Conservation (phyloP, 2,329 filamentous ascomycete species). For the Achaetomium macrosporum region DNA sequence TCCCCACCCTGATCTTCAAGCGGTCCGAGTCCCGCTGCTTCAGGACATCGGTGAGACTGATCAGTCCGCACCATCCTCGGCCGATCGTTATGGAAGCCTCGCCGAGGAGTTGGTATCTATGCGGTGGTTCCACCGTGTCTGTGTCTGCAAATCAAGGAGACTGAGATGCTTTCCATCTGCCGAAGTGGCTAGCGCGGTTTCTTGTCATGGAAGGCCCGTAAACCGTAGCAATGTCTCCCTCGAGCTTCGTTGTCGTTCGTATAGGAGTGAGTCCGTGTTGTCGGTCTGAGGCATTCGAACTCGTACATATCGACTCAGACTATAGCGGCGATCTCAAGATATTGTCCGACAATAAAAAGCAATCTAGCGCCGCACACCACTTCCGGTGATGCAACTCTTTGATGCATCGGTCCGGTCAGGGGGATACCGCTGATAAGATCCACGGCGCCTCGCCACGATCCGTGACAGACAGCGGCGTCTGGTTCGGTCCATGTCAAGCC, state of each 20-base stretch:
- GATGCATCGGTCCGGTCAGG: constrained; percentile 7
- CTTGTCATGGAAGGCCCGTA: not conserved
- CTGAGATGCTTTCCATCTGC: not conserved
- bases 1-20: not conserved
- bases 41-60: not conserved
- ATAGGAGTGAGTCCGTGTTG: not conserved
- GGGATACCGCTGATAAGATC: constrained; percentile 9
- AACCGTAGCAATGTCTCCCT: not conserved
- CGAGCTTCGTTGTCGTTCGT: not conserved
- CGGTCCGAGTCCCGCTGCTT: not conserved
- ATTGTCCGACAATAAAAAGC: constrained; percentile 21
- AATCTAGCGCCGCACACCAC: constrained; percentile 22
- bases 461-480: not conserved
- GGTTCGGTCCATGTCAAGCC: constrained; percentile 1
- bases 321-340: constrained; percentile 14
- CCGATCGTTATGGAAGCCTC: no score
- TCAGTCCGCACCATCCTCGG: no score
- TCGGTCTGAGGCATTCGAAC: not conserved
- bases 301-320: not conserved
- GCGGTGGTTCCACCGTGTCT: not conserved
- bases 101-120: no score
- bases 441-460: not conserved
- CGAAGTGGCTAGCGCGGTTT: not conserved
- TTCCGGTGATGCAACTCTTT: constrained; percentile 19
- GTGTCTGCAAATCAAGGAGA: not conserved